Percentiles rank a stretch among this genome's conserved stretches.
Evolutionary conservation across 768 basidiomycete genomes (phyloP).

Genomic region (Phylloporus sp.): DNA sequence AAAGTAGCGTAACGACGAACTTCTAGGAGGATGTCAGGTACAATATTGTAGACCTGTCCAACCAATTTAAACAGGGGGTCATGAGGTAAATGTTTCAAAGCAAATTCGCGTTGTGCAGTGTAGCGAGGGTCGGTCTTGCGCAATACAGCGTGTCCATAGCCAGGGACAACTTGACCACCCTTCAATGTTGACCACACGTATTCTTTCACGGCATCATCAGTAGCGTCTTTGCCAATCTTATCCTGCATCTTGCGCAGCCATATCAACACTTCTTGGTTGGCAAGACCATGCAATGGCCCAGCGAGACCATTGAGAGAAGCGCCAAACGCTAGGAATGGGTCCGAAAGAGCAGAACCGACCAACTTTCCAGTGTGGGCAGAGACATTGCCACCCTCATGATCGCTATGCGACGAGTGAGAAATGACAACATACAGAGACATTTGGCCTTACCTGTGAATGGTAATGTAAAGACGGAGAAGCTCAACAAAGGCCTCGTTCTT

Average conservation of each 20-base stretch:
- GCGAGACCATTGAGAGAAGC: slow-evolving; percentile 95
- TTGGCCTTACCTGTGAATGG: slow-evolving; percentile 75
- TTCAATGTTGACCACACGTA: slow-evolving; percentile 96
- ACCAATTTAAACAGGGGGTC: slow-evolving; percentile 95
- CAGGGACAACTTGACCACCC: slow-evolving; percentile 90
- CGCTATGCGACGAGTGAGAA: slow-evolving; percentile 39
- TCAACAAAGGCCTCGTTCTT: slow-evolving; percentile 88
- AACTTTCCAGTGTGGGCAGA: slow-evolving; percentile 93
- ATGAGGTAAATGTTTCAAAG: slow-evolving; percentile 76
- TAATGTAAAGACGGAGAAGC: slow-evolving; percentile 92
- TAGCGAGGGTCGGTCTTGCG: slow-evolving; percentile 93
- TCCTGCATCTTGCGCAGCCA: slow-evolving; percentile 94
- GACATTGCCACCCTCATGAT: slow-evolving; percentile 98
- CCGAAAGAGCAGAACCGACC: slow-evolving; percentile 92
- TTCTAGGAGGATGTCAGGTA: slow-evolving; percentile 87
- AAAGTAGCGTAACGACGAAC: slow-evolving; percentile 31
- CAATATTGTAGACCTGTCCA: slow-evolving; percentile 81
- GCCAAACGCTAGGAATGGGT: slow-evolving; percentile 93
- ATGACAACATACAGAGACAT: not conserved
- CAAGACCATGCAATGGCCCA: slow-evolving; percentile 93
- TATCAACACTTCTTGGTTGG: slow-evolving; percentile 94
- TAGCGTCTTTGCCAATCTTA: slow-evolving; percentile 80
- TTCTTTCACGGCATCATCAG: slow-evolving; percentile 85
- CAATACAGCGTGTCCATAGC: slow-evolving; percentile 83
- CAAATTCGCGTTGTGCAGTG: slow-evolving; percentile 86